A percentile compares a stretch with the other conserved stretches of the same genome.
These are phyloP conservation scores for Capronia epimyces DNA, from an alignment of 2,329 filamentous ascomycete genomes.

Conservation along the genomic window DNA sequence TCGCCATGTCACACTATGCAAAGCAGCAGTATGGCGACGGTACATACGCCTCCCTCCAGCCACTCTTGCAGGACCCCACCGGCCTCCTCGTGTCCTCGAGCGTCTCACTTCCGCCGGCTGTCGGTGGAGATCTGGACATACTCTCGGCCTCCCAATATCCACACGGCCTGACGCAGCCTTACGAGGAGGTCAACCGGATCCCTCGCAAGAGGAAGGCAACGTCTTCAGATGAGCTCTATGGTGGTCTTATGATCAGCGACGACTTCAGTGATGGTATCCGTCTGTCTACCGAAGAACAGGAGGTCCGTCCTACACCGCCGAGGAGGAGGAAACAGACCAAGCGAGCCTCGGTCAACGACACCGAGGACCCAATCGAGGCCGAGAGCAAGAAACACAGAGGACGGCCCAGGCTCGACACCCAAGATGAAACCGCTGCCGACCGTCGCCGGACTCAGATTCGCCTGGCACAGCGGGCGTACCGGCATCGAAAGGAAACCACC, in stretches of 20 bases:
- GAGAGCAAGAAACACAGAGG: conserved; percentile 50
- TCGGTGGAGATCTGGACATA: conserved; percentile 16
- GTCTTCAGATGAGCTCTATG: conserved; percentile 12
- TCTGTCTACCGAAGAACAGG: conserved; percentile 16
- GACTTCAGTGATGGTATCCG: conserved; percentile 4
- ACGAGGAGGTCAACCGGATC: conserved; percentile 8
- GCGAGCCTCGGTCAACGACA: conserved; percentile 8
- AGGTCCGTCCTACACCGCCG: conserved; percentile 3
- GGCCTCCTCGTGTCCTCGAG: conserved; percentile 7
- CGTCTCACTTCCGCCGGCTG: conserved; percentile 1
- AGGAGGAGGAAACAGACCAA: conserved; percentile 19
- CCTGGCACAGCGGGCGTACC: conserved; percentile 76
- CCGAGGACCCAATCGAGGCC: conserved; percentile 14
- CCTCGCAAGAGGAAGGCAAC: conserved; percentile 19
- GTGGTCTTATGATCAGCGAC: conserved; percentile 11
- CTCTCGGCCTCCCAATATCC: conserved; percentile 24
- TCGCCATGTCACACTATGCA: conserved; percentile 12
- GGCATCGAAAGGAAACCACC: conserved; percentile 75
- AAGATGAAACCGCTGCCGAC: conserved; percentile 72
- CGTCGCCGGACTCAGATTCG: conserved; percentile 82
- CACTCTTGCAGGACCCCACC: conserved; percentile 19
- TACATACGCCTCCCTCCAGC: conserved; percentile 18
- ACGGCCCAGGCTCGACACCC: conserved; percentile 67
- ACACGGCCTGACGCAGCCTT: conserved; percentile 21
- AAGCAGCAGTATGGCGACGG: conserved; percentile 12